Percentiles rank a stretch among this genome's conserved stretches.
Conservation (phyloP, 2,329 filamentous ascomycete species). For the Coniochaeta ligniaria region DNA sequence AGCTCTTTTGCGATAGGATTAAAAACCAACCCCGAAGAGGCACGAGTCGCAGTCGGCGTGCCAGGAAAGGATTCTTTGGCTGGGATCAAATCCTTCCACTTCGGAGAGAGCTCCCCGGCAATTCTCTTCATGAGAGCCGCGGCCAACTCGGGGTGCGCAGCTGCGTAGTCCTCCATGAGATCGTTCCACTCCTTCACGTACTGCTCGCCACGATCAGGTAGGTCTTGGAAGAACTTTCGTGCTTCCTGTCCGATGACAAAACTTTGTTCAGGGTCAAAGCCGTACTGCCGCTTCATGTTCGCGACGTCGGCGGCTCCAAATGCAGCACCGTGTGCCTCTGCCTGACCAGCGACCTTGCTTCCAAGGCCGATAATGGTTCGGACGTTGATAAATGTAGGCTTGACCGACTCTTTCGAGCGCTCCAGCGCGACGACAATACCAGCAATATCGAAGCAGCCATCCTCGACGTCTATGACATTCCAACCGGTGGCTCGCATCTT, state of each 20-base stretch:
- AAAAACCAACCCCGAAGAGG: constrained; percentile 37
- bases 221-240: constrained; percentile 43
- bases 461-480: constrained; percentile 41
- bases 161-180: constrained; percentile 16
- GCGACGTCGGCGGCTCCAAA: constrained; percentile 45
- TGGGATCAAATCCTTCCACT: constrained; percentile 45
- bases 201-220: constrained; percentile 35
- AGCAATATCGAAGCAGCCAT: constrained; percentile 40
- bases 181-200: constrained; percentile 40
- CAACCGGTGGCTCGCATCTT: constrained; percentile 48
- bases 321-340: constrained; percentile 50
- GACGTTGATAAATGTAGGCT: constrained; percentile 51
- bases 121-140: constrained; percentile 39
- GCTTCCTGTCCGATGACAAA: constrained; percentile 38
- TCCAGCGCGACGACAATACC: constrained; percentile 36
- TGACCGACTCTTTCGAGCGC: constrained; percentile 28
- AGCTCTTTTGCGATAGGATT: constrained; percentile 36
- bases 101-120: constrained; percentile 35
- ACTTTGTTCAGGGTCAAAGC: constrained; percentile 39
- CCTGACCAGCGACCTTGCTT: constrained; percentile 35
- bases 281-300: constrained; percentile 43
- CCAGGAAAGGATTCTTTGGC: constrained; percentile 34
- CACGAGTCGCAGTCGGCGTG: constrained; percentile 40
- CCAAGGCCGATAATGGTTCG: constrained; percentile 48
- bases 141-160: constrained; percentile 15